phyloP scores from a whole-genome alignment of 306 rosid genomes.

The Phaseolus lunatus region DNA sequence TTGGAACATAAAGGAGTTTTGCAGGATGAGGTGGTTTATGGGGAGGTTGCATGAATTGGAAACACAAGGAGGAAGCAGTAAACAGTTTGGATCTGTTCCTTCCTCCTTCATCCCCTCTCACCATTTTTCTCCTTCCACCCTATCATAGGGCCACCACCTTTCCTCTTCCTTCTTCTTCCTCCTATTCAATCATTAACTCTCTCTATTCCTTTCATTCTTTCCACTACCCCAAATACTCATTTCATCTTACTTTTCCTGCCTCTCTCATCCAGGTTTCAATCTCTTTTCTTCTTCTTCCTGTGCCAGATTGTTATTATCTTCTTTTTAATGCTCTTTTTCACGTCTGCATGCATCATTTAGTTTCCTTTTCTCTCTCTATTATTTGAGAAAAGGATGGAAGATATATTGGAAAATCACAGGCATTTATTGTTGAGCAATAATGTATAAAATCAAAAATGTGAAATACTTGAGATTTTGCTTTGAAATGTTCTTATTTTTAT shows the following conservation, averaged over 20 bases:
- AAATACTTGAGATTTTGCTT: neutral
- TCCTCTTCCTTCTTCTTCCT: neutral
- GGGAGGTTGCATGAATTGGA: slow-evolving; percentile 37
- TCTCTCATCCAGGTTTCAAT: slow-evolving; percentile 31
- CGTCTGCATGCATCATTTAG: neutral
- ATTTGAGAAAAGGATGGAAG: neutral
- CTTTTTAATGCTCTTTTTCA: neutral
- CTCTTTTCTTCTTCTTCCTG: neutral
- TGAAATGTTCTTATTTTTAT: neutral
- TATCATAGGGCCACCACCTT: neutral
- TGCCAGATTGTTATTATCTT: neutral
- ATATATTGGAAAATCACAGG: too few species aligned
- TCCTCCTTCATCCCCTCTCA: slow-evolving; percentile 39
- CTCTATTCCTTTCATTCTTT: neutral
- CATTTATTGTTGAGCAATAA: too few species aligned
- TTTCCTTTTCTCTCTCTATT: neutral
- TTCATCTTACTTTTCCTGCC: neutral
- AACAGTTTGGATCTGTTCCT: slow-evolving; percentile 16
- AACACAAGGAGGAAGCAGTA: slow-evolving; percentile 34
- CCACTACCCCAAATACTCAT: neutral
- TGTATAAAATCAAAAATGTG: too few species aligned
- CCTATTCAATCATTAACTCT: too few species aligned
- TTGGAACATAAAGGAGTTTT: neutral
- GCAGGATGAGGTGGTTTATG: neutral
- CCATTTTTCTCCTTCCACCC: neutral